These are phyloP conservation scores for Colletotrichum sp. DNA, from an alignment of 2,329 filamentous ascomycete species.

Conservation along the genomic window DNA sequence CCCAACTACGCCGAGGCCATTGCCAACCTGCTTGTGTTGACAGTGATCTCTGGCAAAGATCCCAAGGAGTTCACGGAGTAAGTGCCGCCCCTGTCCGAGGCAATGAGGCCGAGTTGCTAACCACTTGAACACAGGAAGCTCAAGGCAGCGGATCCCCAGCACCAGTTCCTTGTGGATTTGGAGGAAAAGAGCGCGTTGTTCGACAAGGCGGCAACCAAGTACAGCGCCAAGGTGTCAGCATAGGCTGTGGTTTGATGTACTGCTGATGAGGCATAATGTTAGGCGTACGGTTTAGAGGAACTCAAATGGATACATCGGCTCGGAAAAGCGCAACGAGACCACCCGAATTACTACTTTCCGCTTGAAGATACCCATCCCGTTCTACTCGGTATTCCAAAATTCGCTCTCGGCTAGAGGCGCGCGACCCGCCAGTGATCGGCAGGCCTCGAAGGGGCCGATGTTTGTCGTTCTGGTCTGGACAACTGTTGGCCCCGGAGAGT, in stretches of 20 bases:
- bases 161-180: slow-evolving; percentile 76
- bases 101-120: not conserved
- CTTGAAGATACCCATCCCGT: slow-evolving; percentile 17
- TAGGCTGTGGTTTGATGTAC: slow-evolving; percentile 13
- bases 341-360: slow-evolving; percentile 15
- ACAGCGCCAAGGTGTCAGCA: slow-evolving; percentile 79
- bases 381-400: not conserved
- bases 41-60: slow-evolving; percentile 78
- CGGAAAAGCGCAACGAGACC: slow-evolving; percentile 21
- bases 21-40: slow-evolving; percentile 83
- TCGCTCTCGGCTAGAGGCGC: not conserved
- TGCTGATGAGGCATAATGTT: slow-evolving; percentile 21
- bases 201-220: slow-evolving; percentile 85
- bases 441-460: slow-evolving; percentile 16
- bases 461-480: not conserved
- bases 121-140: slow-evolving; percentile 48
- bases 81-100: slow-evolving; percentile 29
- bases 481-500: not conserved
- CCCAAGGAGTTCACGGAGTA: slow-evolving; percentile 67
- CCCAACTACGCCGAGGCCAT: slow-evolving; percentile 75
- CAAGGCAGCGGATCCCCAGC: slow-evolving; percentile 65
- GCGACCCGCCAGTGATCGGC: slow-evolving; percentile 12
- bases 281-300: slow-evolving; percentile 24
- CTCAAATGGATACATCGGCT: slow-evolving; percentile 15
- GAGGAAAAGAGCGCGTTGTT: slow-evolving; percentile 88